phyloP scores from a whole-genome alignment of 2,329 filamentous ascomycete species.

The Sarocladiaceae sp. region DNA sequence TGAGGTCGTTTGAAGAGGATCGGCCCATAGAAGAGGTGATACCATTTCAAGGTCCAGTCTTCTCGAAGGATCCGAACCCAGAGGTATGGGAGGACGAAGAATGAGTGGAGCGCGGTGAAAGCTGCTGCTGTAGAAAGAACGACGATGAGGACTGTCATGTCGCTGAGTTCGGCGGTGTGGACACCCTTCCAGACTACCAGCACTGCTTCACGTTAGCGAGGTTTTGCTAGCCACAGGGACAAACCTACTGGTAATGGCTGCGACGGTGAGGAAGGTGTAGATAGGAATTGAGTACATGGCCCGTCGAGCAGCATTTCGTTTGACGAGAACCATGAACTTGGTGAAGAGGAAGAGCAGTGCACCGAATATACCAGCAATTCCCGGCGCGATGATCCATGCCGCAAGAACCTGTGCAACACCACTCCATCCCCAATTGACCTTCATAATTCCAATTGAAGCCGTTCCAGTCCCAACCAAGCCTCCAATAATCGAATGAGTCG shows the following conservation, averaged over 20 bases:
- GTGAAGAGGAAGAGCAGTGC: conserved; percentile 38
- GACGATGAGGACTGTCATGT: neutral
- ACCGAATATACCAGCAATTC: conserved; percentile 36
- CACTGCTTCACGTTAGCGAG: neutral
- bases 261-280: conserved; percentile 3
- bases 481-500: conserved; percentile 41
- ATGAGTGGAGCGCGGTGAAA: conserved; percentile 33
- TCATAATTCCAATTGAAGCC: conserved; percentile 20
- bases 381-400: conserved; percentile 43
- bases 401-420: conserved; percentile 45
- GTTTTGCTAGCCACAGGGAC: too few relatives aligned
- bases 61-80: conserved; percentile 45
- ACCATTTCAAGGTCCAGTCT: conserved; percentile 47
- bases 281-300: conserved; percentile 1
- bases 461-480: conserved; percentile 42
- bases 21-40: conserved; percentile 43
- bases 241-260: neutral
- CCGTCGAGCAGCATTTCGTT: neutral
- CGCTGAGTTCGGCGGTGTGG: neutral
- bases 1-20: conserved; percentile 36
- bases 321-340: conserved; percentile 34
- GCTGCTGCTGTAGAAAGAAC: conserved; percentile 39
- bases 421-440: conserved; percentile 12
- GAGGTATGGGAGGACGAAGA: conserved; percentile 50
- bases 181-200: conserved; percentile 5